Base-by-base conservation (phyloP, 371 early-diverging fungal genomes). In the Apophysomyces elegans region DNA sequence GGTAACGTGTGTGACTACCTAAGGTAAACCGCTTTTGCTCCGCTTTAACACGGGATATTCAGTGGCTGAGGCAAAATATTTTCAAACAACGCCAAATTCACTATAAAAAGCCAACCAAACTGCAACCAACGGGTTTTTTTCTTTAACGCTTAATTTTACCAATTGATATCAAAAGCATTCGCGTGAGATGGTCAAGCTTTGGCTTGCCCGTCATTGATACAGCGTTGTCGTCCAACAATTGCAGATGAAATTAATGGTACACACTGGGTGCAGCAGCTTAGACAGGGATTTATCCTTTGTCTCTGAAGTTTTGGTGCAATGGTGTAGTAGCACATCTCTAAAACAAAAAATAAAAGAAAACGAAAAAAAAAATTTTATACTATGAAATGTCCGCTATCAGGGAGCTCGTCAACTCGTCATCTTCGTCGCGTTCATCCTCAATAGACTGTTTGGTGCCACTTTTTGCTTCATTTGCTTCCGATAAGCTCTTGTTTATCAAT, bases 111-210 rank as follows among this genome's bases (percentile, higher is more conserved):
- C 54, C 54, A 8, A 18, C 21, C 54, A 50, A 50, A 50, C 16
- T n/a, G n/a, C 54, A 26, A 11, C n/a, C 16, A 50, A 21, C 9
- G 4, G n/a, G 16, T 9, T 50, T 16, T 21, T 50, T 21, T 50
- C 21, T 50, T 9, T 21, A 18, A 50, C n/a, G 18, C 18, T 9
- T 18, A 18, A 50, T 18, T 50, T 18, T 81, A 81, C 46, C 81
- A 69, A 71, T 77, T 79, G 62, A 50, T 83, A 79, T 41, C 38
- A 66, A 66, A 66, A 66, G 67, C 67, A 61, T 66, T 61, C 67
- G 62, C 61, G 67, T 66, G 67, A 66, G 67, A 66, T 61, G 21
- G 21, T 50, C 21, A 46, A 62, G 32, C 32, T 43, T 37, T 45
- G n/a, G 37, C 58, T 62, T 50, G 54, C 0, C 21, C 61, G 54